Evolutionary conservation across 2,329 filamentous ascomycete genomes (phyloP), one percentile per base, ranked within the genome.

Genomic region (Fusarium euwallaceae): DNA sequence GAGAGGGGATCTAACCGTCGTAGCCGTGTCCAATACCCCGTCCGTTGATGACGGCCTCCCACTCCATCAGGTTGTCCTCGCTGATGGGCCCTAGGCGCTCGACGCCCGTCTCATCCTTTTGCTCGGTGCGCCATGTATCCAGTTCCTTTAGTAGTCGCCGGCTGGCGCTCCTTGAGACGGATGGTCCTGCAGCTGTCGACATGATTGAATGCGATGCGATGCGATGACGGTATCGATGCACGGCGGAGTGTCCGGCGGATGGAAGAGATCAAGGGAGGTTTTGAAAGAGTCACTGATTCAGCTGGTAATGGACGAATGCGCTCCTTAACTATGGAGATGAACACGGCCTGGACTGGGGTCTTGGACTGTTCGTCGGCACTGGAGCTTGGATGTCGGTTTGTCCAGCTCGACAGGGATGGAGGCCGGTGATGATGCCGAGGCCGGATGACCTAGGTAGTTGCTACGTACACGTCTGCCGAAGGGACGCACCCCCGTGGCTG

Each of bases 41-140:
- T n/a, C 89, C 90, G 75, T 89, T 90, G 64, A 92, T 86, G 62
- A 92, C 88, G 32, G 89, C 87, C 81, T 90, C 86, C 88, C 90
- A 91, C 59, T 81, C 81, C 71, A 91, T 82, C 64, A 92, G 81
- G 78, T 90, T 86, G n/a, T 86, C 86, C 70, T 90, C 89, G 72
- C 80, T 80, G 41, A 86, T 83, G 24, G 90, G 88, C 0, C 88
- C 89, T 6, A 92, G 87, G 14, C 90, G 85, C 83, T 91, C 89
- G 74, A 92, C 89, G 53, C 89, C 89, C 73, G 80, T 80, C 77
- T 90, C 88, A 45, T 84, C 81, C 55, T 81, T 80, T 71, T 84
- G 80, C 78, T 91, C 89, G 70, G 80, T 82, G 73, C 84, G 83
- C 88, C 86, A 90, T 39, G 82, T 83, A 36, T 87, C 86, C 62